These are phyloP conservation scores for Salvia splendens DNA, from an alignment of 257 asterid genomes.

Conservation along the genomic window DNA sequence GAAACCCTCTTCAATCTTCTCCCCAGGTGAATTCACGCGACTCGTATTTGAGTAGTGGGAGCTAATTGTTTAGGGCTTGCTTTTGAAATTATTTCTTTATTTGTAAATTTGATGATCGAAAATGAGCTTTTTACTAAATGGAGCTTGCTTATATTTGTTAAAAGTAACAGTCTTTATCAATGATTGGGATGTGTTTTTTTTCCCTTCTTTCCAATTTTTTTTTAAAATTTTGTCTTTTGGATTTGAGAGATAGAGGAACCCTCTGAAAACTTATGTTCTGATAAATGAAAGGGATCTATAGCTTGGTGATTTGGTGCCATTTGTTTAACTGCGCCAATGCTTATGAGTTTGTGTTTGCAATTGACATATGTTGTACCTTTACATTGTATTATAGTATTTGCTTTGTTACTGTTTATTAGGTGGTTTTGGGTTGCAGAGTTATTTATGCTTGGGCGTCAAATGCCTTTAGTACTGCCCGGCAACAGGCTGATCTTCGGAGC, in stretches of 20 bases:
- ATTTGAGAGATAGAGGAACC: not conserved
- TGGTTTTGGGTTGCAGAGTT: conserved; percentile 85
- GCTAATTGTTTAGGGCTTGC: not conserved
- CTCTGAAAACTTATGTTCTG: conserved; percentile 4
- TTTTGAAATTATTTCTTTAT: not conserved
- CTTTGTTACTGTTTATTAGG: conserved; percentile 60
- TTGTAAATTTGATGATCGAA: conserved; percentile 19
- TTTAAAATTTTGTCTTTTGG: too few species aligned
- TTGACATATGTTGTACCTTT: conserved; percentile 27
- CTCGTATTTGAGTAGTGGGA: not conserved
- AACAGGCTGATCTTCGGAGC: conserved; percentile 54
- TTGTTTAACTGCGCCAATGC: not conserved
- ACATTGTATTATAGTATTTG: conserved; percentile 31
- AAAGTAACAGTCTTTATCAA: too few species aligned
- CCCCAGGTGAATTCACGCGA: conserved; percentile 45
- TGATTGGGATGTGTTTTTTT: too few species aligned
- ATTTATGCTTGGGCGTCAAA: conserved; percentile 77
- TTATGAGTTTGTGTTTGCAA: not conserved
- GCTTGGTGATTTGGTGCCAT: not conserved
- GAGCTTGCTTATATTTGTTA: not conserved
- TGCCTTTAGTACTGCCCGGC: conserved; percentile 56
- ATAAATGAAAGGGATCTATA: too few species aligned
- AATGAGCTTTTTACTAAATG: not conserved
- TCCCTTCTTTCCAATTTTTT: too few species aligned
- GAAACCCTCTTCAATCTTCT: conserved; percentile 41